Conservation (phyloP, 257 asterid species). For the Plantago major region DNA sequence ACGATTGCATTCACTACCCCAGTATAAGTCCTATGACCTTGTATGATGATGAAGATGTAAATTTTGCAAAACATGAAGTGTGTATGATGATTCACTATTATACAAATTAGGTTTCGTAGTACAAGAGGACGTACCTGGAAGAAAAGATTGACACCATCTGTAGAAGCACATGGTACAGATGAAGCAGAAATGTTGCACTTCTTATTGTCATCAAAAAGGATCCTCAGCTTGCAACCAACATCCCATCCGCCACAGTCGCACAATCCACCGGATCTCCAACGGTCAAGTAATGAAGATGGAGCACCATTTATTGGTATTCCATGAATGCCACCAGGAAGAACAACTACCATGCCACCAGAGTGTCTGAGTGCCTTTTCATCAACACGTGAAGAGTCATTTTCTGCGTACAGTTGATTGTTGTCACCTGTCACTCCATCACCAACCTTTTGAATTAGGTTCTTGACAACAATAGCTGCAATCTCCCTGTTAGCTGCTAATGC, state of each 20-base stretch:
- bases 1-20: background rate
- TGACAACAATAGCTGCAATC: constrained; percentile 65
- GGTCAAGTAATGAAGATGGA: constrained; percentile 66
- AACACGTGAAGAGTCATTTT: background rate
- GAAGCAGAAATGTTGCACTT: constrained; percentile 21
- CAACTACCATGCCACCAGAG: constrained; percentile 35
- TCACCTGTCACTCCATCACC: constrained; percentile 7
- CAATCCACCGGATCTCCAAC: constrained; percentile 81
- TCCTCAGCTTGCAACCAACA: constrained; percentile 79
- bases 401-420: no score
- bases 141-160: constrained; percentile 46
- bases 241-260: constrained; percentile 99
- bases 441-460: constrained; percentile 26
- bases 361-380: constrained; percentile 21
- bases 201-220: constrained; percentile 44
- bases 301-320: constrained; percentile 57
- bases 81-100: no score
- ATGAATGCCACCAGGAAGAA: constrained; percentile 78
- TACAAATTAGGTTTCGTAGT: background rate
- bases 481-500: constrained; percentile 47
- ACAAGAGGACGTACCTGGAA: constrained; percentile 45
- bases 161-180: constrained; percentile 20
- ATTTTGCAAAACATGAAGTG: no score
- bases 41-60: no score
- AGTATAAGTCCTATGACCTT: no score